These are phyloP conservation scores for Aphanocladium album DNA, from an alignment of 2,329 filamentous ascomycete genomes.

Conservation along the genomic window DNA sequence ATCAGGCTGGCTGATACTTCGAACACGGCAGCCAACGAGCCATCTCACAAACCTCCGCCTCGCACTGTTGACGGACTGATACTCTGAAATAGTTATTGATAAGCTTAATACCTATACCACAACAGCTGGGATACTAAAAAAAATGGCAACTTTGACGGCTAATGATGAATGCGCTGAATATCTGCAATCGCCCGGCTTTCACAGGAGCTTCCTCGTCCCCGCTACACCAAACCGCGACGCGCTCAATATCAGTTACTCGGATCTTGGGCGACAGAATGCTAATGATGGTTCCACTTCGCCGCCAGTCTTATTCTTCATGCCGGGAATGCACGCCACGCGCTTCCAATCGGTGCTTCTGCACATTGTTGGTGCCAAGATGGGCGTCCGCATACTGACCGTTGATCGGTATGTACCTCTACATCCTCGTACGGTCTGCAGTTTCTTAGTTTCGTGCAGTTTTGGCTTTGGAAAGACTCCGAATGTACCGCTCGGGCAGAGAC, in stretches of 20 bases:
- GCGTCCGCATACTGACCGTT: constrained; percentile 27
- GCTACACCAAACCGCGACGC: constrained; percentile 17
- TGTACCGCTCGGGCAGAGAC: constrained; percentile 16
- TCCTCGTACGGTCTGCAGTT: neutral
- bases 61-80: too few relatives aligned
- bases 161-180: neutral
- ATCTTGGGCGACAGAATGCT: constrained; percentile 19
- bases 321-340: constrained; percentile 23
- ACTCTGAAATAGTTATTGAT: too few relatives aligned
- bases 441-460: constrained; percentile 15
- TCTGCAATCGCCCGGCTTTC: constrained; percentile 17
- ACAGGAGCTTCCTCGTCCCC: constrained; percentile 20
- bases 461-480: constrained; percentile 23
- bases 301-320: constrained; percentile 25
- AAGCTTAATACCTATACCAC: too few relatives aligned
- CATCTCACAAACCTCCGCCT: too few relatives aligned
- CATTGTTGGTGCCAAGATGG: constrained; percentile 24
- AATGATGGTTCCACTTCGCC: neutral
- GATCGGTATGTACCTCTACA: constrained; percentile 22
- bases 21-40: too few relatives aligned
- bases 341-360: constrained; percentile 27
- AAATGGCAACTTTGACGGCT: too few relatives aligned
- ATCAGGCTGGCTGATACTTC: too few relatives aligned
- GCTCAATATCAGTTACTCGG: constrained; percentile 24
- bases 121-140: too few relatives aligned